Evolutionary conservation across 345 rosid genomes (phyloP).

Genomic region (Gossypium thurberi): DNA sequence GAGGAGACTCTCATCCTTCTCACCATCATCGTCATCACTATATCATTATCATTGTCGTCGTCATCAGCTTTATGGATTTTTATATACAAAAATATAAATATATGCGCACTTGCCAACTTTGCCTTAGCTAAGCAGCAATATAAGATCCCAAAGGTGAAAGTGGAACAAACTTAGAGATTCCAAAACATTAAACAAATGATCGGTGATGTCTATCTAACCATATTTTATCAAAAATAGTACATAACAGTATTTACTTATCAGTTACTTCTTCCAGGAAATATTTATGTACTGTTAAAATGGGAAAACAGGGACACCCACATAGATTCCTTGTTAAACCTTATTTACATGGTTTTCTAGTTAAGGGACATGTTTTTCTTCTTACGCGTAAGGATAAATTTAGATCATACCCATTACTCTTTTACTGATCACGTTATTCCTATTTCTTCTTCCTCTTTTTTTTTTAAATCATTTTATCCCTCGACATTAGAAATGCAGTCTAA

Average conservation of each 20-base stretch:
- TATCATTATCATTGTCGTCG: not conserved
- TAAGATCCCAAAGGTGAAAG: not conserved
- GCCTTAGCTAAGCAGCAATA: constrained; percentile 4
- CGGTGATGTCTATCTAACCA: not conserved
- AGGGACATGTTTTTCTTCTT: not conserved
- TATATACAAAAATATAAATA: not conserved
- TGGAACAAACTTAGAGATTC: not conserved
- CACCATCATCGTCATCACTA: not conserved
- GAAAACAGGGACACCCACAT: not conserved
- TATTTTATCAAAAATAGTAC: not conserved
- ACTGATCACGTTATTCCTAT: too few species aligned
- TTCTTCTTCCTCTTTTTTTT: too few species aligned
- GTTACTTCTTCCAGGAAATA: not conserved
- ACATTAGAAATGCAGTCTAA: too few species aligned
- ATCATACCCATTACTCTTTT: too few species aligned
- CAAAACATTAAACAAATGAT: not conserved
- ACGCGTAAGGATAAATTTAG: too few species aligned
- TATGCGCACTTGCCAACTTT: not conserved
- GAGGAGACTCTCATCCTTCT: not conserved
- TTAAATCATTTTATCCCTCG: too few species aligned
- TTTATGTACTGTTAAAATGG: not conserved
- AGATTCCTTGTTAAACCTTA: not conserved
- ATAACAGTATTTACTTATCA: not conserved
- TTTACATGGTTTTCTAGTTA: not conserved
- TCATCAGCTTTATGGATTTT: not conserved